Evolutionary conservation across 306 rosid genomes (phyloP), one percentile per base, ranked within the genome.

Genomic region (Castanopsis chinensis): DNA sequence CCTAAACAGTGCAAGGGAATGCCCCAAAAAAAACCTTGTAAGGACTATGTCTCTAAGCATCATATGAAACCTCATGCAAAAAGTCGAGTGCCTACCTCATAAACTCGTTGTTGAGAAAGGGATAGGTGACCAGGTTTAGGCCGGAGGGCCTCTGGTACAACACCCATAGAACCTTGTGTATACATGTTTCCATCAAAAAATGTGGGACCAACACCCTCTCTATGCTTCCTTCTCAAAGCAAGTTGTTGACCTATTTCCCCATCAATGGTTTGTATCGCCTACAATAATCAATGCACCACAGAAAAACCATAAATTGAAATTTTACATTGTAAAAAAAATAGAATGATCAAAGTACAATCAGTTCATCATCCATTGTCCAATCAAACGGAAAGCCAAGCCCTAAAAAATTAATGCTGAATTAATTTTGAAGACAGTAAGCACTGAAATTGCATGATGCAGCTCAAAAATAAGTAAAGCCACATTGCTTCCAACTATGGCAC

Each of bases 41-140:
- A 55, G 37, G 52, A 45, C 28, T 53, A 58, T 76, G 84, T 65
- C 32, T 81, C 75, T 8, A 20, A 67, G 53, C 67, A 33, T 73
- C 59, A 33, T 15, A 60, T 49, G 33, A 65, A 14, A 69, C 43
- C 49, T 54, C n/a, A 78, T 2, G 37, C 33, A 63, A 23, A 59
- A 73, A 70, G 27, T 6, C 69, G 76, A 54, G 57, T 61, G 75
- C 61, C 63, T 74, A 93, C 99, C 96, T 96, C 98, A 82, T 96
- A 96, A 51, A 96, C 99, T 5, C 99, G 92, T 73, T 95, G 99
- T 78, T 95, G 99, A 57, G 96, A 89, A 74, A 87, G 82, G 27
- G 98, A 85, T 86, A 95, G 71, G 79, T 95, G 99, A 56, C 99
- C 99, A 25, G 99, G 97, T 82, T 93, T 95, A 77, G 99, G 98